Evolutionary conservation across 2,329 filamentous ascomycete genomes (phyloP).

Genomic region (Colletotrichum tanaceti): DNA sequence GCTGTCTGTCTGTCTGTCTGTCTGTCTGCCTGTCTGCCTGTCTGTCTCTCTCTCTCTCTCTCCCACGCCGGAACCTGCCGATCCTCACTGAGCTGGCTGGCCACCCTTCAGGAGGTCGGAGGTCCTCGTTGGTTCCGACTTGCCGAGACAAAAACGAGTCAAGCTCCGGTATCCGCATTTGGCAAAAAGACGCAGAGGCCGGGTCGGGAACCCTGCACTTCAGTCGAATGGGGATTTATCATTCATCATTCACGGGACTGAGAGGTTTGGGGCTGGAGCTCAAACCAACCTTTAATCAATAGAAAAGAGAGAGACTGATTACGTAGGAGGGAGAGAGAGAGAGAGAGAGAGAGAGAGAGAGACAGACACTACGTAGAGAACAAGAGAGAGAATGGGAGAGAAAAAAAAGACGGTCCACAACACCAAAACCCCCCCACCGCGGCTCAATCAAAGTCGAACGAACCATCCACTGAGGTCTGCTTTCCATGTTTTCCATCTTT

Average conservation of each 20-base stretch:
- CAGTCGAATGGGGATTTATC: neutral
- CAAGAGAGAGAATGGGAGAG: no score
- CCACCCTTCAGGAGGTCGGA: neutral
- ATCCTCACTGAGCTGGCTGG: no score
- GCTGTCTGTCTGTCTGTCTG: no score
- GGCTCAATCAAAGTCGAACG: constrained; percentile 28
- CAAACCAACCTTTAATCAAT: constrained; percentile 29
- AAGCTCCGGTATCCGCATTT: neutral
- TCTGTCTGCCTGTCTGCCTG: no score
- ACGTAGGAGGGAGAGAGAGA: no score
- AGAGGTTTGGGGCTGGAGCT: constrained; percentile 1
- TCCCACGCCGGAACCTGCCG: no score
- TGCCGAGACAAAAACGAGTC: neutral
- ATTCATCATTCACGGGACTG: no score
- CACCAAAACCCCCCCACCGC: neutral
- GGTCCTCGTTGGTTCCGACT: neutral
- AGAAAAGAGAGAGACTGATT: neutral
- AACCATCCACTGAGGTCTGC: neutral
- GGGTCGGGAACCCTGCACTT: neutral
- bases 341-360: no score
- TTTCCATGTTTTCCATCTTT: neutral
- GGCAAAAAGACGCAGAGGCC: neutral
- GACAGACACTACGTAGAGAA: no score
- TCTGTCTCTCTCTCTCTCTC: neutral
- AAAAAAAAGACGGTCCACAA: no score